Conservation (phyloP, 495 filamentous ascomycete genomes). For the Penicillium cinerascens region DNA sequence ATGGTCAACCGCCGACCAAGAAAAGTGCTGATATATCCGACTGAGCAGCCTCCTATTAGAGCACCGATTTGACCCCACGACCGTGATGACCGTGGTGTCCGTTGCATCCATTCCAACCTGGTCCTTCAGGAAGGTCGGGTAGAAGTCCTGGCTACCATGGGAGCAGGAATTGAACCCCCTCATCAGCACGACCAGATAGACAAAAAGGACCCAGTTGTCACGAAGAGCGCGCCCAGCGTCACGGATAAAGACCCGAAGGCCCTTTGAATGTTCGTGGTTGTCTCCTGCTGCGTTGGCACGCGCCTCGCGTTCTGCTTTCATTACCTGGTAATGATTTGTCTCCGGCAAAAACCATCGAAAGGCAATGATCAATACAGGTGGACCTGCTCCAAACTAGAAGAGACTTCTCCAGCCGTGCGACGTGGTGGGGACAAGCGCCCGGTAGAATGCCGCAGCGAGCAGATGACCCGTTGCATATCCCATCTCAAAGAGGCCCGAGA, state of each 20-base stretch:
- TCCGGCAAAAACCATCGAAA: constrained; percentile 68
- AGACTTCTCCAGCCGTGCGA: constrained; percentile 63
- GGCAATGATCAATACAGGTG: constrained; percentile 66
- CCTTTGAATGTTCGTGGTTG: constrained; percentile 5
- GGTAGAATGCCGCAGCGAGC: constrained; percentile 64
- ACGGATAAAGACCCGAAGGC: constrained; percentile 22
- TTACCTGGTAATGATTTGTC: constrained; percentile 46
- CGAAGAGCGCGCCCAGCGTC: constrained; percentile 25
- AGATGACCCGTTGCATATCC: constrained; percentile 76
- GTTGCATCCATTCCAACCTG: constrained; percentile 30
- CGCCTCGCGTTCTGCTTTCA: constrained; percentile 32
- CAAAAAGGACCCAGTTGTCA: constrained; percentile 38
- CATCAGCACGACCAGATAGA: constrained; percentile 44
- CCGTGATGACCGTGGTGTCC: constrained; percentile 34
- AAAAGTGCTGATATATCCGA: constrained; percentile 37
- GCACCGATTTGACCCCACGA: constrained; percentile 26
- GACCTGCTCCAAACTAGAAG: constrained; percentile 75
- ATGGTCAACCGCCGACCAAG: constrained; percentile 36
- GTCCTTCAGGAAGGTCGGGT: constrained; percentile 39
- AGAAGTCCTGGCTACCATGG: constrained; percentile 46
- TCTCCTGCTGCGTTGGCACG: constrained; percentile 2
- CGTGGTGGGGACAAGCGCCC: constrained; percentile 61
- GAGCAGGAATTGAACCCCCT: constrained; percentile 40
- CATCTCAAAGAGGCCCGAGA: constrained; percentile 71
- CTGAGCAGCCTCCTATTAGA: constrained; percentile 26